These are phyloP conservation scores for Termitomyces titanicus DNA, from an alignment of 768 basidiomycete species.

Conservation along the genomic window DNA sequence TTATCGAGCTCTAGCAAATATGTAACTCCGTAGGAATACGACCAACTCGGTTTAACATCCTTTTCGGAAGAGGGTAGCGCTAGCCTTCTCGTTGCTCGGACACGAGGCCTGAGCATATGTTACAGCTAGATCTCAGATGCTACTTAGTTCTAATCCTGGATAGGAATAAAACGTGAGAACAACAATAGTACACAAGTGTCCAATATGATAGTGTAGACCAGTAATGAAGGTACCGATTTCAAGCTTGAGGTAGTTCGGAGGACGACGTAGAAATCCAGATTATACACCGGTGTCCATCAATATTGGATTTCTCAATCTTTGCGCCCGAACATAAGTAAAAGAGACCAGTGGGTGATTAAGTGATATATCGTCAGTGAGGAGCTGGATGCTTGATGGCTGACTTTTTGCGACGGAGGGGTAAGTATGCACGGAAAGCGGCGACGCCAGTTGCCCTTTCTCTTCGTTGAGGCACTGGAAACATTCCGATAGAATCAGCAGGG, in stretches of 20 bases:
- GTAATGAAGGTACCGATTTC: not conserved
- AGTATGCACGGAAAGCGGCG: slow-evolving; percentile 22
- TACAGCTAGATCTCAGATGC: not conserved
- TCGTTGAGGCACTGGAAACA: slow-evolving; percentile 21
- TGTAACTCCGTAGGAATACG: not conserved
- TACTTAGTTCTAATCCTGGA: not conserved
- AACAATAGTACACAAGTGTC: not conserved
- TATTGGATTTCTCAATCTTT: not conserved
- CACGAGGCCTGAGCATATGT: not conserved
- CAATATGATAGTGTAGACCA: not conserved
- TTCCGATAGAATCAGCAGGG: slow-evolving; percentile 23
- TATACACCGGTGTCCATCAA: not conserved
- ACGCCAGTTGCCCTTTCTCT: slow-evolving; percentile 19
- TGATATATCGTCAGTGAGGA: not conserved
- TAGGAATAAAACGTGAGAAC: not conserved
- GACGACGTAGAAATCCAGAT: not conserved
- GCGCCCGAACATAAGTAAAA: not conserved
- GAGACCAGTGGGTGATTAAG: not conserved
- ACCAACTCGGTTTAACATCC: too few species aligned
- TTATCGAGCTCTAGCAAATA: slow-evolving; percentile 10
- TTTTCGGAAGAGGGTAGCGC: too few species aligned
- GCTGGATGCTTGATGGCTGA: not conserved
- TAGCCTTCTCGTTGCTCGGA: not conserved
- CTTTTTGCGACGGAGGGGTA: slow-evolving; percentile 18
- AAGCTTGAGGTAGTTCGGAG: not conserved